Evolutionary conservation across 1,284 basidiomycete genomes (phyloP).

Genomic region (Puccinia hordei): DNA sequence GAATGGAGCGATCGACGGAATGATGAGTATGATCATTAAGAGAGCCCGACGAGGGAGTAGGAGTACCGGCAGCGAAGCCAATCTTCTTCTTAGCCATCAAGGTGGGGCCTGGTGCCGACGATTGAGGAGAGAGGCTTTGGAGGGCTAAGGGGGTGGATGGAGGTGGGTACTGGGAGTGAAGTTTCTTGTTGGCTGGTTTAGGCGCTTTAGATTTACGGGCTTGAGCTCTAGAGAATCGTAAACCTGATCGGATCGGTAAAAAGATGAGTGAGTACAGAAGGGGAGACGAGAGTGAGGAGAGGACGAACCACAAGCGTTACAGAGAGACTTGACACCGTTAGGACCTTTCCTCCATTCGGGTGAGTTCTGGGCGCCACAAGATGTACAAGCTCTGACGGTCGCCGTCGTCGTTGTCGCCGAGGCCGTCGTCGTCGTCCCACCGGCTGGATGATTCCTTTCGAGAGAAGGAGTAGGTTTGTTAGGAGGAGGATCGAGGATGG

Average conservation of each 20-base stretch:
- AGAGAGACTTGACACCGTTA: constrained; percentile 28
- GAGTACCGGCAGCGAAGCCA: too few relatives aligned
- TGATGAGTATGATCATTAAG: too few relatives aligned
- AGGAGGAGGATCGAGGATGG: neutral
- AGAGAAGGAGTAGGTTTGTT: neutral
- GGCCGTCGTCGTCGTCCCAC: neutral
- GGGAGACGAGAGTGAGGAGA: neutral
- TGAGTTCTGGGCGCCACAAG: constrained; percentile 39
- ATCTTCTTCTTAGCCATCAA: too few relatives aligned
- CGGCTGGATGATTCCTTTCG: too few relatives aligned
- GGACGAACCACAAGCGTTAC: constrained; percentile 45
- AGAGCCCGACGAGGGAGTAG: too few relatives aligned
- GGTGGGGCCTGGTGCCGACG: too few relatives aligned
- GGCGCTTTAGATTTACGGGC: constrained; percentile 30
- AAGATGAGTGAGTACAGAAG: neutral
- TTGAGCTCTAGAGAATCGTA: constrained; percentile 43
- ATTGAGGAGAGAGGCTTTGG: too few relatives aligned
- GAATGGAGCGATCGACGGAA: too few relatives aligned
- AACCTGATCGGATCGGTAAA: neutral
- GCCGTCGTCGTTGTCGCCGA: neutral
- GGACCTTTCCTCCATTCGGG: constrained; percentile 49
- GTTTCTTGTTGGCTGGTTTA: too few relatives aligned
- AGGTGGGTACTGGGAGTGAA: too few relatives aligned
- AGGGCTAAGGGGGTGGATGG: too few relatives aligned
- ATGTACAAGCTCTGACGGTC: neutral